phyloP scores from a whole-genome alignment of 2,329 filamentous ascomycete genomes.

The Aureobasidium sp. region DNA sequence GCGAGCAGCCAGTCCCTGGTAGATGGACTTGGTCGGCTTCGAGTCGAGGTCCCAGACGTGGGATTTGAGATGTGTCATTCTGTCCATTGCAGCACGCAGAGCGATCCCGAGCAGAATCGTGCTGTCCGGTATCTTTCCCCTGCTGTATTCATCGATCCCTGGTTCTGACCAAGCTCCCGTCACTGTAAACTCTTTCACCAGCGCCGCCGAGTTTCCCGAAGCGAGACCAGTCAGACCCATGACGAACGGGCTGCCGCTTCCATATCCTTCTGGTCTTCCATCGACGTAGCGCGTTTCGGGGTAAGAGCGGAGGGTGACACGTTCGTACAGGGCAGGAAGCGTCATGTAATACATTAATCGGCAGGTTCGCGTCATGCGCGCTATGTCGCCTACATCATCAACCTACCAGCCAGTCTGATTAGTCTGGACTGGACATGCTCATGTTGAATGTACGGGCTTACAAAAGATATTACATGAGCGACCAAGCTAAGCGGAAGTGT shows the following conservation, averaged over 20 bases:
- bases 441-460: constrained; percentile 26
- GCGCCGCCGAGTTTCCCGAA: constrained; percentile 43
- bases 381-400: constrained; percentile 49
- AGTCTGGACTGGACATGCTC: not conserved
- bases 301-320: constrained; percentile 49
- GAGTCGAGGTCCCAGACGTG: constrained; percentile 55
- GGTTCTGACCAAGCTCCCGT: constrained; percentile 50
- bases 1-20: constrained; percentile 45
- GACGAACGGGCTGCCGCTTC: constrained; percentile 53
- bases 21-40: constrained; percentile 51
- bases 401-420: constrained; percentile 32
- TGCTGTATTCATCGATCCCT: constrained; percentile 49
- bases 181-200: constrained; percentile 45
- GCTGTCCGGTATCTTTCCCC: constrained; percentile 53
- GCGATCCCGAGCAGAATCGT: constrained; percentile 55
- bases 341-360: constrained; percentile 57
- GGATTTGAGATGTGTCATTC: constrained; percentile 45
- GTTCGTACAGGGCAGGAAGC: constrained; percentile 50
- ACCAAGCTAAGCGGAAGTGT: constrained; percentile 50
- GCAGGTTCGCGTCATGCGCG: constrained; percentile 50
- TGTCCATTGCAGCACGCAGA: constrained; percentile 49
- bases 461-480: constrained; percentile 47
- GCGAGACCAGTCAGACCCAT: constrained; percentile 56
- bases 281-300: constrained; percentile 49
- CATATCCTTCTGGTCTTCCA: constrained; percentile 51